These are phyloP conservation scores for Aspergillus luchuensis DNA, from an alignment of 2,329 filamentous ascomycete species.

Conservation along the genomic window DNA sequence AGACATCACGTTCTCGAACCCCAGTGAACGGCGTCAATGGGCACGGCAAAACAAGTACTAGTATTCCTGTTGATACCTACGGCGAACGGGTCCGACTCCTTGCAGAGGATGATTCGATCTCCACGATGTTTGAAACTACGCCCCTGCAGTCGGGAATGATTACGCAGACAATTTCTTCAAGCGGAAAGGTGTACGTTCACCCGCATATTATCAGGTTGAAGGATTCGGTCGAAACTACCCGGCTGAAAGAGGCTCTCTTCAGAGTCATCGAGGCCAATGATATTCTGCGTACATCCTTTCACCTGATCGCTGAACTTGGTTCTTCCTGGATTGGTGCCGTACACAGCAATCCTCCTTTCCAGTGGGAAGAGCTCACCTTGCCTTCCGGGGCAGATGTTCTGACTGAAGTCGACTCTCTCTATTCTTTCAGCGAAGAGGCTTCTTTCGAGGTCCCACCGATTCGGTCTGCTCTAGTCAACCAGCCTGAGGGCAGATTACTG, in stretches of 20 bases:
- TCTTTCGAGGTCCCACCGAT: slow-evolving; percentile 35
- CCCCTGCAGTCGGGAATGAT: slow-evolving; percentile 83
- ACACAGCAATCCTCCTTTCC: slow-evolving; percentile 23
- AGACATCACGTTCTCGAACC: slow-evolving; percentile 1
- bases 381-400: slow-evolving; percentile 18
- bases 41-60: not conserved
- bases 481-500: slow-evolving; percentile 40
- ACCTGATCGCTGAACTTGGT: slow-evolving; percentile 25
- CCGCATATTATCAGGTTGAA: slow-evolving; percentile 63
- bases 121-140: slow-evolving; percentile 59
- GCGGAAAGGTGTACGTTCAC: slow-evolving; percentile 68
- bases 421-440: slow-evolving; percentile 21
- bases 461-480: slow-evolving; percentile 35
- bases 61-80: slow-evolving; percentile 14
- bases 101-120: slow-evolving; percentile 23
- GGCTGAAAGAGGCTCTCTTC: slow-evolving; percentile 60
- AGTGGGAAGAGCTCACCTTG: slow-evolving; percentile 25
- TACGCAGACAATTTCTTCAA: slow-evolving; percentile 63
- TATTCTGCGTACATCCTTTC: slow-evolving; percentile 65
- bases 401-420: slow-evolving; percentile 14
- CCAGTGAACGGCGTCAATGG: slow-evolving; percentile 11
- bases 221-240: slow-evolving; percentile 45
- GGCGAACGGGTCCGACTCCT: slow-evolving; percentile 22
- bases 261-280: slow-evolving; percentile 55
- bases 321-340: slow-evolving; percentile 32